Evolutionary conservation across 2,329 filamentous ascomycete genomes (phyloP).

Genomic region (Ascochyta fabae): DNA sequence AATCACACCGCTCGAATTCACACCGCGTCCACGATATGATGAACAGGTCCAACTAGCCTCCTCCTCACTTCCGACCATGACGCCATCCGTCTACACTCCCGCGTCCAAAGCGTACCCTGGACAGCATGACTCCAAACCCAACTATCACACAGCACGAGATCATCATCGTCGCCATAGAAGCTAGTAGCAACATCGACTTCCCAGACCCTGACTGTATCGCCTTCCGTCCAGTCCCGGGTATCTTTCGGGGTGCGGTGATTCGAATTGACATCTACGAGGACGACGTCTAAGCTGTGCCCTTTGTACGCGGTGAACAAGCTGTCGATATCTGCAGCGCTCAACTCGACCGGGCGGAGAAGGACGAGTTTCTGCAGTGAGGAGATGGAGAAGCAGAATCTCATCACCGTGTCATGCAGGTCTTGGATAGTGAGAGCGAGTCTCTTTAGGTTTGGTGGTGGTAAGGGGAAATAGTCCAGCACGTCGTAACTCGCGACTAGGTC

Average conservation of each 20-base stretch:
- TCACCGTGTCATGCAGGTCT: constrained; percentile 14
- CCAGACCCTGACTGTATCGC: constrained; percentile 34
- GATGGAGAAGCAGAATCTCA: constrained; percentile 28
- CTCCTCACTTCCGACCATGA: constrained; percentile 27
- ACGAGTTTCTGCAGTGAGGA: constrained; percentile 27
- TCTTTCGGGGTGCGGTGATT: constrained; percentile 31
- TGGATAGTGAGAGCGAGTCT: constrained; percentile 34
- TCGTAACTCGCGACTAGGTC: constrained; percentile 37
- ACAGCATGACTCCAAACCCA: constrained; percentile 38
- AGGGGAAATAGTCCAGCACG: constrained; percentile 29
- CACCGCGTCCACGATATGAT: constrained; percentile 1
- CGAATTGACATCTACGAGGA: constrained; percentile 36
- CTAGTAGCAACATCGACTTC: constrained; percentile 38
- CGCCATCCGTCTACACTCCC: constrained; percentile 31
- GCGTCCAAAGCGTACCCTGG: constrained; percentile 28
- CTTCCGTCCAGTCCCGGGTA: constrained; percentile 28
- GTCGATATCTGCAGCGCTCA: constrained; percentile 27
- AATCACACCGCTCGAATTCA: background rate
- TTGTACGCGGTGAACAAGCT: constrained; percentile 26
- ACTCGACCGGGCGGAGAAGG: constrained; percentile 21
- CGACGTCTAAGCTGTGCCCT: constrained; percentile 28
- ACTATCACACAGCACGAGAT: constrained; percentile 29
- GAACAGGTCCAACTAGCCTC: constrained; percentile 19
- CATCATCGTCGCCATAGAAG: constrained; percentile 39
- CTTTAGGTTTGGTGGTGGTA: constrained; percentile 34